Percentiles rank a stretch among this genome's conserved stretches.
Evolutionary conservation across 2,329 filamentous ascomycete species (phyloP).

Genomic region (Thelonectria olida): DNA sequence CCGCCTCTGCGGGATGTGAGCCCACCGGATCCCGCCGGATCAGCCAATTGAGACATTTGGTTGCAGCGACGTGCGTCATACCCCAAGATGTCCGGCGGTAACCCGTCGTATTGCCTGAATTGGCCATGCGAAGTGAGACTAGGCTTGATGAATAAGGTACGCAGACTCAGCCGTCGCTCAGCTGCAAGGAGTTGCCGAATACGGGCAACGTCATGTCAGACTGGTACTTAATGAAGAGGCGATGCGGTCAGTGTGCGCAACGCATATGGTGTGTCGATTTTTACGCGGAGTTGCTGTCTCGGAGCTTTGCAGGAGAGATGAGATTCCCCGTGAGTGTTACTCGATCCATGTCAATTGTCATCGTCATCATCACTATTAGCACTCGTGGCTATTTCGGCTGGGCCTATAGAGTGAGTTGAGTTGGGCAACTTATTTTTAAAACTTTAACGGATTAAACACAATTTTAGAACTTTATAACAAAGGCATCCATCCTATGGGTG

Average conservation of each 20-base stretch:
- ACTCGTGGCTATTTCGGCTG: neutral
- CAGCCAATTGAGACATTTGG: neutral
- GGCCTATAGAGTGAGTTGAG: neutral
- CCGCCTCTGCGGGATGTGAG: neutral
- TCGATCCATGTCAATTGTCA: neutral
- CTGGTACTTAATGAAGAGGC: neutral
- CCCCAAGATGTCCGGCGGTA: neutral
- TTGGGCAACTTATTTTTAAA: neutral
- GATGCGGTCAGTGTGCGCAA: neutral
- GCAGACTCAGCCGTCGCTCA: too few species aligned
- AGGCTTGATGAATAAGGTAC: too few species aligned
- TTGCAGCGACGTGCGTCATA: neutral
- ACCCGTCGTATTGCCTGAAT: neutral
- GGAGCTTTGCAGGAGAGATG: neutral
- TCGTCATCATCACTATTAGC: neutral
- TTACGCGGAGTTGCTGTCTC: neutral
- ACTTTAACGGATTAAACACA: neutral
- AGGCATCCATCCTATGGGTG: neutral
- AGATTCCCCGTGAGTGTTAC: too few species aligned
- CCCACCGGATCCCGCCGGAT: neutral
- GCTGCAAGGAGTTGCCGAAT: neutral
- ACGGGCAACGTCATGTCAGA: neutral
- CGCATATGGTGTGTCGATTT: neutral
- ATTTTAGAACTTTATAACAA: neutral
- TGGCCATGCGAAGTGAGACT: neutral